phyloP scores from a whole-genome alignment of 352 stramenopile species.

The Pythium dissotocum region DNA sequence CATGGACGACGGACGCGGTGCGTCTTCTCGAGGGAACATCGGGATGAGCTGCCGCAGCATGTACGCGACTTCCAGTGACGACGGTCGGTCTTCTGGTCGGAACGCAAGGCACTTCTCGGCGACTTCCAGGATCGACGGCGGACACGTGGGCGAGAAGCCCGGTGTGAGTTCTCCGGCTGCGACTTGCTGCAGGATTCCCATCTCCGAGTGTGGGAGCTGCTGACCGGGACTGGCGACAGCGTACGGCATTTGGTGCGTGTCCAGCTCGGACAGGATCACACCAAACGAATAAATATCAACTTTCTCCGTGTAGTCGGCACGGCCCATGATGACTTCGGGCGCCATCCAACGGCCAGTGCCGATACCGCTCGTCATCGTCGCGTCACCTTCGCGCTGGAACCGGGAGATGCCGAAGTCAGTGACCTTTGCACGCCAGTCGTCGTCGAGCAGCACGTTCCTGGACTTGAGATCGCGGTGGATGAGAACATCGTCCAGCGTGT shows the following conservation, averaged over 20 bases:
- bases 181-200: slow-evolving; percentile 29
- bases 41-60: slow-evolving; percentile 23
- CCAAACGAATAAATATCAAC: slow-evolving; percentile 45
- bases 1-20: slow-evolving; percentile 20
- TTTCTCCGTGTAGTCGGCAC: slow-evolving; percentile 30
- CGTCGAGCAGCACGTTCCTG: slow-evolving; percentile 36
- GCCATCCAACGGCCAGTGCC: slow-evolving; percentile 40
- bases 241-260: slow-evolving; percentile 29
- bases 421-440: slow-evolving; percentile 35
- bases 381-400: slow-evolving; percentile 27
- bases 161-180: slow-evolving; percentile 23
- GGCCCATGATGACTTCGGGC: slow-evolving; percentile 37
- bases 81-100: slow-evolving; percentile 21
- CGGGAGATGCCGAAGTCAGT: slow-evolving; percentile 37
- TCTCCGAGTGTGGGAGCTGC: slow-evolving; percentile 15
- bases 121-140: slow-evolving; percentile 22
- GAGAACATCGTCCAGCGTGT: slow-evolving; percentile 29
- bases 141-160: slow-evolving; percentile 27
- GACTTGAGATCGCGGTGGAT: slow-evolving; percentile 42
- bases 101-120: slow-evolving; percentile 30
- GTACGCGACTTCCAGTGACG: slow-evolving; percentile 17
- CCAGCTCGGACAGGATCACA: slow-evolving; percentile 29
- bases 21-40: slow-evolving; percentile 19
- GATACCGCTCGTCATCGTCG: slow-evolving; percentile 32
- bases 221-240: not conserved